A percentile compares a stretch with the other conserved stretches of the same genome.
These are phyloP conservation scores for Blastomyces gilchristii DNA, from an alignment of 2,329 filamentous ascomycete genomes.

Conservation along the genomic window DNA sequence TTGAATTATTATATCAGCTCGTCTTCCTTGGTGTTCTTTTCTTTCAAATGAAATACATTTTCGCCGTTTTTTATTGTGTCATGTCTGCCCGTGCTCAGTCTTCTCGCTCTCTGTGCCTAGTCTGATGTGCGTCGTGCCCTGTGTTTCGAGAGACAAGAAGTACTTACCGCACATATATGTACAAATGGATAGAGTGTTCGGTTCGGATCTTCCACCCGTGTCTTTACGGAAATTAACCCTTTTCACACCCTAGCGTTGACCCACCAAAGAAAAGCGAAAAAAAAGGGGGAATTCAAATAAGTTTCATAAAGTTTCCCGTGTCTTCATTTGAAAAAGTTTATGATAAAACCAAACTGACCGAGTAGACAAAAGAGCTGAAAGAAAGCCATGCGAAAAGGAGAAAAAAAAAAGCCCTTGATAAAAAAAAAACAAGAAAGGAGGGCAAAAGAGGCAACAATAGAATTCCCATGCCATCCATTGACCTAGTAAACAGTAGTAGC, in stretches of 20 bases:
- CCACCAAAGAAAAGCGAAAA: not conserved
- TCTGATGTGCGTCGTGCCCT: not conserved
- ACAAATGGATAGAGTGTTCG: not conserved
- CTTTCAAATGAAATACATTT: not conserved
- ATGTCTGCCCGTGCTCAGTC: not conserved
- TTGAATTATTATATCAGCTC: not conserved
- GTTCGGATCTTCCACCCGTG: not conserved
- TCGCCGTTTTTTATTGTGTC: not conserved
- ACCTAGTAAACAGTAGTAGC: not conserved
- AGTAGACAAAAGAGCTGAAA: not conserved
- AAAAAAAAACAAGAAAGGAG: too few relatives aligned
- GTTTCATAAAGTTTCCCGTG: not conserved
- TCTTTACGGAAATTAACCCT: not conserved
- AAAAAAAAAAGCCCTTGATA: too few relatives aligned
- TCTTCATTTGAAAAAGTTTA: not conserved
- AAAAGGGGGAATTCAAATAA: not conserved
- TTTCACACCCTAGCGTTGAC: too few relatives aligned
- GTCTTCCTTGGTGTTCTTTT: not conserved
- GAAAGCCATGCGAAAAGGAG: not conserved
- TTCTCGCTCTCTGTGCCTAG: not conserved
- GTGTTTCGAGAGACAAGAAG: too few relatives aligned
- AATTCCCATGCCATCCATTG: not conserved
- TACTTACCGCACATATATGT: not conserved
- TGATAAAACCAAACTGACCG: not conserved
- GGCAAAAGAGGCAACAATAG: too few relatives aligned